Base-by-base conservation (phyloP, 1,139 yeast species). In the Lodderomyces pseudojiufengensis region DNA sequence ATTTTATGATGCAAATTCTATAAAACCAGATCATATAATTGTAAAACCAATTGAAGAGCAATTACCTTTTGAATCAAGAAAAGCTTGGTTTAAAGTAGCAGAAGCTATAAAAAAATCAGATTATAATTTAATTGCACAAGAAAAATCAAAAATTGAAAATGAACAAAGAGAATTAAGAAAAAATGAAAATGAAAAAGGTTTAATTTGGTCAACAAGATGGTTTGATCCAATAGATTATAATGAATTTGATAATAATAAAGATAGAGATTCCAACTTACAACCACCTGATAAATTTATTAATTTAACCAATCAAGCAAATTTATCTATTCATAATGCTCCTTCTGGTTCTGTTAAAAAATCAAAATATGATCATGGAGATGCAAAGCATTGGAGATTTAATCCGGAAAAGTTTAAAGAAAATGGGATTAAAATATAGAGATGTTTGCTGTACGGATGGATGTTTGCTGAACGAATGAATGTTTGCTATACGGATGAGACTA, bases 71-170 rank as follows among this genome's bases (percentile, higher is more conserved):
- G 97, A 90, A 62, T 71, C 85, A 38, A 79, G 95, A 63, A 75
- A 67, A 46, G 95, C 96, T 12, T 90, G 97, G 97, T 49, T 53
- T 28, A 75, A 79, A 49, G 97, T 90, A 24, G 95, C 96, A 1
- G 86, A 73, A n/a, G 97, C 97, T 11, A 83, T 87, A 48, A 76
- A 70, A 43, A 60, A 65, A 30, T 82, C 90, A 29, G 84, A 88
- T 57, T 85, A 74, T 57, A 87, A 85, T 48, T 59, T 73, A 46
- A 86, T 88, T 49, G 80, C 80, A 51, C 63, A 65, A 44, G 88
- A 84, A 52, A 90, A 90, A 68, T 70, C 87, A 11, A 65, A 69
- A 55, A 73, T 90, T 49, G 97, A 90, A 63, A 83, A 84, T 54
- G 74, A 68, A 27, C 96, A 90, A 66, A 79, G 97, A 51, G 90